These are phyloP conservation scores for Crepidotus variabilis DNA, from an alignment of 768 basidiomycete genomes.

Conservation along the genomic window DNA sequence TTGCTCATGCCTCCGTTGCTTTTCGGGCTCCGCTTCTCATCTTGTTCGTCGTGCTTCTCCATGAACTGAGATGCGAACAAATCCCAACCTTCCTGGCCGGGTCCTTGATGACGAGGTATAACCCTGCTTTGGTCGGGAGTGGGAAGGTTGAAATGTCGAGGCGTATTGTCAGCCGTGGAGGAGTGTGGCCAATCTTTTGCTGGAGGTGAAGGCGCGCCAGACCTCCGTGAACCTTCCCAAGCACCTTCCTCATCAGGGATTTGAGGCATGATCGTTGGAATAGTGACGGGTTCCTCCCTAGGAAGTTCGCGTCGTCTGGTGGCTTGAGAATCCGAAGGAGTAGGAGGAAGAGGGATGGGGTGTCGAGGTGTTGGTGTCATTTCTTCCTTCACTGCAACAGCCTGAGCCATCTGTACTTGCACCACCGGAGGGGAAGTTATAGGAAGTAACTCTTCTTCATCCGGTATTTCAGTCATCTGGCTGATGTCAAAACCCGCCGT, in stretches of 20 bases:
- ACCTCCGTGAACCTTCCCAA: not conserved
- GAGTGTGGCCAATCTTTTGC: not conserved
- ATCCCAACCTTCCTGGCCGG: no score
- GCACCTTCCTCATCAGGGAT: slow-evolving; percentile 21
- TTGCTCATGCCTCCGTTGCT: not conserved
- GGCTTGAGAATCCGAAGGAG: slow-evolving; percentile 24
- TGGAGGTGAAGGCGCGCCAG: not conserved
- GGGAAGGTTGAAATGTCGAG: not conserved
- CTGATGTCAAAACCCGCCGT: slow-evolving; percentile 9
- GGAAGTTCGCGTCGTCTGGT: slow-evolving; percentile 4
- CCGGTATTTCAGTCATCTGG: slow-evolving; percentile 8
- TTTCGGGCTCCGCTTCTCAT: no score
- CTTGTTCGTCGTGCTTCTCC: no score
- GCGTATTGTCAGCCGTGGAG: not conserved
- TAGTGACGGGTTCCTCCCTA: slow-evolving; percentile 7
- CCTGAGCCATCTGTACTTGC: not conserved
- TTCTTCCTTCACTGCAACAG: slow-evolving; percentile 10
- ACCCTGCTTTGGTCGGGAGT: not conserved
- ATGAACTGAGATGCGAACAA: no score
- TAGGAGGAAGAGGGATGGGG: slow-evolving; percentile 18
- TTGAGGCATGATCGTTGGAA: slow-evolving; percentile 15
- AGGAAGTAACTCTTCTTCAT: slow-evolving; percentile 1
- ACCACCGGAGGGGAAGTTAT: not conserved
- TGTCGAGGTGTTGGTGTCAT: slow-evolving; percentile 12
- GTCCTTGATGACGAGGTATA: not conserved